Base-by-base conservation (phyloP, 495 filamentous ascomycete genomes). In the Gamarada debralockiae region DNA sequence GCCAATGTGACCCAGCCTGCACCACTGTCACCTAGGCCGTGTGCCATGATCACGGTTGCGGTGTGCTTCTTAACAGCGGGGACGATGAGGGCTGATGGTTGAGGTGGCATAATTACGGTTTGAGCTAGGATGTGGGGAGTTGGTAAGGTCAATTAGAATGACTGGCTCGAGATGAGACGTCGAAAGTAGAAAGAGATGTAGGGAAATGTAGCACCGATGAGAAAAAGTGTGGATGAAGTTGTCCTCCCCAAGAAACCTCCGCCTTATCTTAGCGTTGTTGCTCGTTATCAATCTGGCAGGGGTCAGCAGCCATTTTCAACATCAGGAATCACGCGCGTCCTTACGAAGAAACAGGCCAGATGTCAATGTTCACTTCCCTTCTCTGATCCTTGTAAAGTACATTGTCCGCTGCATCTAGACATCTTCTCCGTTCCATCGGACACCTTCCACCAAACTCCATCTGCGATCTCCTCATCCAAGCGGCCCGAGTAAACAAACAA, bases 41-140 rank as follows among this genome's bases (percentile, higher is more conserved):
- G 93, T 40, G 89, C 76, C 71, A 95, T 88, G 62, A 98, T 97
- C 58, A 96, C 87, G 2, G 92, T 96, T 27, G 92, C 90, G 36
- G 93, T 97, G 66, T 97, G 92, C 61, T 82, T 86, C 63, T 81
- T 89, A 39, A 90, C 75, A n/a, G 93, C 91, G 14, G 90, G 90
- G 57, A 97, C 85, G 6, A 96, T 74, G 42, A 92, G 73, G 7
- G 87, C 82, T 15, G 53, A 39, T 45, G 53, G 50, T 21, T 15
- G 27, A 29, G 44, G 39, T 48, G 61, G 40, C 61, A 64, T 55
- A 8, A 43, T 44, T 2, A n/a, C n/a, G n/a, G n/a, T n/a, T n/a
- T n/a, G n/a, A n/a, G n/a, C n/a, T n/a, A n/a, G n/a, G n/a, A n/a
- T n/a, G n/a, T n/a, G n/a, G n/a, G n/a, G 21, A 21, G 2, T 12